Evolutionary conservation across 1,139 yeast genomes (phyloP).

Genomic region (Wickerhamiella infanticola): DNA sequence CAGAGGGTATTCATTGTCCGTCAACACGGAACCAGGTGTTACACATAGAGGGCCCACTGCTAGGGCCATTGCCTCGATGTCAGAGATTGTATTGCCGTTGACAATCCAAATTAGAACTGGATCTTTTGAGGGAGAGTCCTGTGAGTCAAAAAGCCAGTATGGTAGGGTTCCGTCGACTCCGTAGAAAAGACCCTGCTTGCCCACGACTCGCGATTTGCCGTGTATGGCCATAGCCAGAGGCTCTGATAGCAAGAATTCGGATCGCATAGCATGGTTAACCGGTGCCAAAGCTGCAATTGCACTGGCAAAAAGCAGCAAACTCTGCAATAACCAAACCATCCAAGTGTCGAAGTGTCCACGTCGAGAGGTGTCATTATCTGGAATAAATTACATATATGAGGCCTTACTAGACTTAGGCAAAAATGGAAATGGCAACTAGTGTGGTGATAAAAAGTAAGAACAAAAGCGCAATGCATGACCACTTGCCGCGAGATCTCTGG

Average conservation of each 20-base stretch:
- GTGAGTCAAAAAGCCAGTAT: neutral
- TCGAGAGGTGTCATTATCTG: too few species aligned
- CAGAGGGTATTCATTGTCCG: neutral
- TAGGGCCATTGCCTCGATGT: neutral
- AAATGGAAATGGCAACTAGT: conserved; percentile 29
- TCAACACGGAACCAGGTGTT: neutral
- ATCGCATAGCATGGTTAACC: too few species aligned
- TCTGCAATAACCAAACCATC: too few species aligned
- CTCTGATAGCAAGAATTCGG: too few species aligned
- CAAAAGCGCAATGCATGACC: conserved; percentile 52
- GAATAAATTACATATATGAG: too few species aligned
- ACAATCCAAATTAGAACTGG: neutral
- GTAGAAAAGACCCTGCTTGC: neutral
- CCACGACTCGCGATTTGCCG: neutral
- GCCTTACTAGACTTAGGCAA: conserved; percentile 12
- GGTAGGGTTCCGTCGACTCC: neutral
- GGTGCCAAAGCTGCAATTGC: too few species aligned
- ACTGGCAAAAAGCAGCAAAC: too few species aligned
- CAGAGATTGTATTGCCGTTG: neutral
- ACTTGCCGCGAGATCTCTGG: conserved; percentile 52
- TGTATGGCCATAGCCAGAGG: too few species aligned
- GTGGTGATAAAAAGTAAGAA: conserved; percentile 32
- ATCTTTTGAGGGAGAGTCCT: neutral
- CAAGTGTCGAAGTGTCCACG: too few species aligned
- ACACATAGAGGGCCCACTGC: neutral